These are phyloP conservation scores for Sicyos edulis DNA, from an alignment of 306 rosid species.

Conservation along the genomic window DNA sequence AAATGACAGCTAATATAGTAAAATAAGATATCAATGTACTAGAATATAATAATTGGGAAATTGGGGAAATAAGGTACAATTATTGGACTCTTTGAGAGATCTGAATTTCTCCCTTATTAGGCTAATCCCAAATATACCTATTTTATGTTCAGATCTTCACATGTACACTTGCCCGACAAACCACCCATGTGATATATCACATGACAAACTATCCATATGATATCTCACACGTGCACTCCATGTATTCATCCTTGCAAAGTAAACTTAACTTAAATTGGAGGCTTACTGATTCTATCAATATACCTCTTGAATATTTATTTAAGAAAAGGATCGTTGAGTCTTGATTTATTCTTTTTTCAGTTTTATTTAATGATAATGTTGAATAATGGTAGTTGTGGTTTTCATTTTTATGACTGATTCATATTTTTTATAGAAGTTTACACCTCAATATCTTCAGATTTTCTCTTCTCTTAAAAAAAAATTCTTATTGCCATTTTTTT, in stretches of 20 bases:
- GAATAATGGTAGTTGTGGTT: neutral
- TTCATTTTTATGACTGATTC: neutral
- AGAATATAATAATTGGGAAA: neutral
- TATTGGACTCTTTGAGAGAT: slow-evolving; percentile 4
- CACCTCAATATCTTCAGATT: neutral
- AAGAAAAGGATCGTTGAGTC: neutral
- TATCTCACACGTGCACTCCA: neutral
- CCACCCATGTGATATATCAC: neutral
- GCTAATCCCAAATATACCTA: neutral
- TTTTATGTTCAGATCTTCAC: neutral
- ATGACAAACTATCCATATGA: neutral
- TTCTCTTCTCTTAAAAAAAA: neutral
- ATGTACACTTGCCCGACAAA: neutral
- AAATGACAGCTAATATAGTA: neutral
- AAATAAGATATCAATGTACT: neutral
- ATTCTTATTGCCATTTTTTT: neutral
- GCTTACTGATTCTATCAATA: slow-evolving; percentile 2
- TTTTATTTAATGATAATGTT: neutral
- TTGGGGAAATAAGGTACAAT: neutral
- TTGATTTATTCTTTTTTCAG: neutral
- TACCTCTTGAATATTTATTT: neutral
- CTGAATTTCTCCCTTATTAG: neutral
- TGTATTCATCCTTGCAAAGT: neutral
- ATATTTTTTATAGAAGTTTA: neutral
- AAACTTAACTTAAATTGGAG: neutral